Evolutionary conservation across 352 stramenopile species (phyloP), one percentile per base, ranked within the genome.

Genomic region (Globisporangium spinosum): DNA sequence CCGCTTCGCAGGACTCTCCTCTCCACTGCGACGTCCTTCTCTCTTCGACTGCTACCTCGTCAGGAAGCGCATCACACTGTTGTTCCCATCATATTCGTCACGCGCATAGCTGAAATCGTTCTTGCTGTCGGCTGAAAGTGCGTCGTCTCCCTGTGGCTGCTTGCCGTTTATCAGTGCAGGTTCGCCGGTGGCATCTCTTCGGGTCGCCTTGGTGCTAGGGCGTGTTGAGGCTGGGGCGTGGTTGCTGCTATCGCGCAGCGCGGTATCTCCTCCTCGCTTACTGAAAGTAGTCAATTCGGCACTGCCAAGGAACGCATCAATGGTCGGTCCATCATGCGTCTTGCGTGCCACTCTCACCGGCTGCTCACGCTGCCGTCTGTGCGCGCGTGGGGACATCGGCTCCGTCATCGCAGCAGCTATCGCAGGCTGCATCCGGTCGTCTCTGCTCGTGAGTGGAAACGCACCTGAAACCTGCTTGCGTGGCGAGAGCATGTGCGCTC

Each of bases 31-130:
- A 9, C 40, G 40, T 49, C 62, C 10, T 32, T 65, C 56, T 32
- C 12, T 65, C 56, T 8, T 34, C 20, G 3, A 7, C 9, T 45
- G 38, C 38, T 25, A 43, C 15, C 9, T 20, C 20, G 35, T 43
- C 38, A 4, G 35, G 6, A 25, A 60, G 35, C 53, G 27, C 10
- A n/a, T 45, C 38, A 35, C 38, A 17, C 10, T 61, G 20, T 65
- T 65, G 45, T 65, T 65, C 34, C 49, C 60, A 22, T 64, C 60
- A 7, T 47, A 13, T 7, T 43, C 20, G 27, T 10, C 25, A 45
- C 9, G 22, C 43, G 51, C 6, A 8, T 23, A 9, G 20, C 22
- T 23, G 10, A 47, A 47, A 6, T 20, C 17, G 10, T 59, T 59
- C 6, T 61, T 61, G 29, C 29, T 45, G 55, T 59, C 7, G 15